Conservation (phyloP, 2,329 filamentous ascomycete species). For the Xylariaceae sp. region DNA sequence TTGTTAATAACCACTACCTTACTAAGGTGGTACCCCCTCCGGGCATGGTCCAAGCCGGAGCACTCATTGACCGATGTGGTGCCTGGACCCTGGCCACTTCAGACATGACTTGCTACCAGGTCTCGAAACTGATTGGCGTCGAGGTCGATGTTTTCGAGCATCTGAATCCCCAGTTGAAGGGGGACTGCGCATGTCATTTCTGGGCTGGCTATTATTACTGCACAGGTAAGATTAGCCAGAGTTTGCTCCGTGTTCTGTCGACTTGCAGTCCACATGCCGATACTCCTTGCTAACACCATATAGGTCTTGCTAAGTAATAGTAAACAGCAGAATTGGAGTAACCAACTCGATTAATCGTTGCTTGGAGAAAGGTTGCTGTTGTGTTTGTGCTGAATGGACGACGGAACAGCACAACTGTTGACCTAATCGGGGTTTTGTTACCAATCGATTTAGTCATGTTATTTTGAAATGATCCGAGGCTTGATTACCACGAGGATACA, state of each 20-base stretch:
- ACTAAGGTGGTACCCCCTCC: not conserved
- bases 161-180: conserved; percentile 10
- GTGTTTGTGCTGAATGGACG: not conserved
- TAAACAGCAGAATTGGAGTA: not conserved
- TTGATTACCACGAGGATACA: too few relatives aligned
- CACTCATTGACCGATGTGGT: conserved; percentile 1
- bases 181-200: conserved; percentile 4
- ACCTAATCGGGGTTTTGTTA: too few relatives aligned
- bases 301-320: not conserved
- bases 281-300: not conserved
- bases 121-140: not conserved
- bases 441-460: too few relatives aligned
- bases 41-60: conserved; percentile 12
- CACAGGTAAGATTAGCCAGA: not conserved
- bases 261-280: not conserved
- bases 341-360: not conserved
- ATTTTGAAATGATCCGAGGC: too few relatives aligned
- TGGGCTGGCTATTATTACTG: conserved; percentile 12
- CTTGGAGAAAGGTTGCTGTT: not conserved
- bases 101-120: conserved; percentile 6
- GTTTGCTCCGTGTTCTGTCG: not conserved
- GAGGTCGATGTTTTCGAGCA: not conserved
- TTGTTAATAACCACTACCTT: not conserved
- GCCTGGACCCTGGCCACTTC: conserved; percentile 7
- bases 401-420: too few relatives aligned